Base-by-base conservation (phyloP, 1,139 yeast genomes). In the Saccharomyces hybrid region DNA sequence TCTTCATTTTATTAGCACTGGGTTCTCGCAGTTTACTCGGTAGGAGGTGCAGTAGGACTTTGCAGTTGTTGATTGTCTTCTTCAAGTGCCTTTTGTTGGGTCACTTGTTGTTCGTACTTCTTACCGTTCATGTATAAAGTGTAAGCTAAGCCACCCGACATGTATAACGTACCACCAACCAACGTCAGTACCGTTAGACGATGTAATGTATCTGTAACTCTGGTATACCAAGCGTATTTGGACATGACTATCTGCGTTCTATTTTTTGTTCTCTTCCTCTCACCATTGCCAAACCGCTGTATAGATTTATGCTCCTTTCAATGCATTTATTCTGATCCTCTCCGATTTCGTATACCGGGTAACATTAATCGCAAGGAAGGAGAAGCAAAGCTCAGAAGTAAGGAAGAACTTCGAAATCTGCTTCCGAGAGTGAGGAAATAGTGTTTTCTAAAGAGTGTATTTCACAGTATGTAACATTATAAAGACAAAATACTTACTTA, bases 201-300 rank as follows among this genome's bases (percentile, higher is more conserved):
- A 73, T 89, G 97, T 41, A 83, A 80, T 52, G 86, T 82, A 71
- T 89, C 97, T 14, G 95, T 86, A 13, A 82, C 83, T 69, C 80
- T 81, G 5, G 84, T 81, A 67, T 83, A 84, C 89, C 89, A 84
- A 50, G 89, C 86, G 67, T 79, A 79, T 66, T 70, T 73, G 48
- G 79, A 73, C 81, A 77, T 78, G 50, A 42, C 61, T 8, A 13
- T 14, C 20, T 11, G 44, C 8, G 44, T 9, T 38, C 5, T 20
- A 5, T 38, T n/a, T 11, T 38, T 16, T 16, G 25, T 38, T 38
- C 25, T 38, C 7, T 11, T 38, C 3, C n/a, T 38, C 9, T 16
- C 23, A 5, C 13, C 13, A 13, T 9, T 16, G 2, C 16, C 16
- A 6, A 20, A 14, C 44, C 5, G 9, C 44, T 20, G 8, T 4